Base-by-base conservation (phyloP, 164 flowering plant species). In the Dillenia turbinata region DNA sequence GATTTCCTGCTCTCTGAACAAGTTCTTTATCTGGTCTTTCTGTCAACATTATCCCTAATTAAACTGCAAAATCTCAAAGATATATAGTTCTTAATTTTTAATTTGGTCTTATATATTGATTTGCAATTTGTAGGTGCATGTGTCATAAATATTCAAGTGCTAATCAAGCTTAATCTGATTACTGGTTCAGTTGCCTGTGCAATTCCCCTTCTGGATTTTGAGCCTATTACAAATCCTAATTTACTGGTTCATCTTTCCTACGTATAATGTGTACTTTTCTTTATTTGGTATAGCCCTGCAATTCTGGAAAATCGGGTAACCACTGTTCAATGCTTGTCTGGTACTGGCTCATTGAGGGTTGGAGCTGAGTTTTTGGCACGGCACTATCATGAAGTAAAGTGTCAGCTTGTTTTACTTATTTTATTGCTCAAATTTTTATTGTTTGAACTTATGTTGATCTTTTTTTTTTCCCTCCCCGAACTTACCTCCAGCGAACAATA, bases 341-440 rank as follows among this genome's bases (percentile, higher is more conserved):
- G 97, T 57, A 92, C 99, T 52, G 99, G 99, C 46, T 95, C 99
- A 19, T 65, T 95, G 71, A 83, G 97, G 74, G 97, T 95, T 75
- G 99, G 97, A 59, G 90, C 75, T 61, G 99, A 95, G 65, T 95
- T 95, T 82, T 72, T 95, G 63, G 92, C 97, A 1, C 82, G 68
- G 67, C 97, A 95, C 66, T 82, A 95, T 66, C 88, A 83, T 67
- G 77, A 91, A 68, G 99, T 95, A 75, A 69, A 15, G 24, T 54
- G 17, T 45, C 59, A 33, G n/a, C 54, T 44, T 10, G 51, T 52
- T 26, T 62, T 17, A 8, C 12, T 56, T 60, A 3, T 53, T 9
- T 57, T 26, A 9, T n/a, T 53, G 12, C 44, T 6, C 12, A 40
- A 50, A 46, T 51, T 46, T 64, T 59, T 19, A 14, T 14, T 46